Percentiles rank a stretch among this genome's conserved stretches.
phyloP scores from a whole-genome alignment of 176 grass and related monocot genomes.

The Areca catechu region DNA sequence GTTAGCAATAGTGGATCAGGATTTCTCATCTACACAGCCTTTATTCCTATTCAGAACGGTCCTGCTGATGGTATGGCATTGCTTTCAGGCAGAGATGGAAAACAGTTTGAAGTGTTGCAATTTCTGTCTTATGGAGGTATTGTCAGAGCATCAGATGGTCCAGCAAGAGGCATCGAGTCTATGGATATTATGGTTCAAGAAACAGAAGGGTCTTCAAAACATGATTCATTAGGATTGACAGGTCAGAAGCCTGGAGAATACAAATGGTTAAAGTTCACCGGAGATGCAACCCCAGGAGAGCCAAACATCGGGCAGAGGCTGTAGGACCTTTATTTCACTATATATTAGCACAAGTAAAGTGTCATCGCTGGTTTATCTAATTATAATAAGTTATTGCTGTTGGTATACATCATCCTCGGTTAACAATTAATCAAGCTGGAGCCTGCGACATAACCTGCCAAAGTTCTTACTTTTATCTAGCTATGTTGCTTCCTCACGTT shows the following conservation, averaged over 20 bases:
- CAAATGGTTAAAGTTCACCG: conserved; percentile 15
- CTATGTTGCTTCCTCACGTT: too few relatives aligned
- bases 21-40: conserved; percentile 22
- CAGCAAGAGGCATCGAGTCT: conserved; percentile 18
- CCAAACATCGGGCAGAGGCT: conserved; percentile 25
- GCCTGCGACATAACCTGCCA: too few relatives aligned
- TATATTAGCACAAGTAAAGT: too few relatives aligned
- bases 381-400: too few relatives aligned
- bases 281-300: conserved; percentile 20
- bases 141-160: conserved; percentile 28
- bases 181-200: conserved; percentile 26
- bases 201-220: conserved; percentile 17
- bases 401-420: too few relatives aligned
- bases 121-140: conserved; percentile 33
- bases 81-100: conserved; percentile 6
- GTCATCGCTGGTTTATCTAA: too few relatives aligned
- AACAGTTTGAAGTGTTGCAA: conserved; percentile 10
- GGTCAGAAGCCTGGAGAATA: conserved; percentile 12
- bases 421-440: too few relatives aligned
- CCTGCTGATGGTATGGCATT: conserved; percentile 32
- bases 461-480: too few relatives aligned
- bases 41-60: conserved; percentile 21
- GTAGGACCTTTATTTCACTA: not conserved
- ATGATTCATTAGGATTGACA: conserved; percentile 26
- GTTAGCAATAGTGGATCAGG: not conserved